These are phyloP conservation scores for Phytopythium delawarense DNA, from an alignment of 352 stramenopile genomes.

Conservation along the genomic window DNA sequence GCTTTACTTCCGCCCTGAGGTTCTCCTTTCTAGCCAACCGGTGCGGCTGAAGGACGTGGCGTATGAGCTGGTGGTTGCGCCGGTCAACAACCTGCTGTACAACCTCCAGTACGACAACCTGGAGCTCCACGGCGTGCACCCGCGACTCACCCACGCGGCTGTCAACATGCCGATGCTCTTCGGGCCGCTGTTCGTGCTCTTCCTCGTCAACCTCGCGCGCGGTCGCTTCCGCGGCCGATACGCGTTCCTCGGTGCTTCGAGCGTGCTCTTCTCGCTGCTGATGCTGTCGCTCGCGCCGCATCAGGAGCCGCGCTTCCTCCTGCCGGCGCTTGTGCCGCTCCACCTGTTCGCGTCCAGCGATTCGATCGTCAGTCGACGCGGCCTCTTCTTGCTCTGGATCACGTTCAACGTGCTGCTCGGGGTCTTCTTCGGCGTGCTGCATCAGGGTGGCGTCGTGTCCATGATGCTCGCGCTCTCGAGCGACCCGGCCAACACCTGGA, in stretches of 20 bases:
- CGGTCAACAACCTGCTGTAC: conserved; percentile 90
- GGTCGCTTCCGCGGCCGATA: conserved; percentile 10
- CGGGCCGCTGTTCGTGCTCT: conserved; percentile 73
- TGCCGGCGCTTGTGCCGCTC: conserved; percentile 85
- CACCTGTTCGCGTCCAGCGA: conserved; percentile 41
- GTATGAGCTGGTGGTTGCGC: conserved; percentile 43
- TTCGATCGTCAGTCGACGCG: neutral
- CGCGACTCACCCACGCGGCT: conserved; percentile 75
- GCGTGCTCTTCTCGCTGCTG: conserved; percentile 64
- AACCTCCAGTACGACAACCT: conserved; percentile 91
- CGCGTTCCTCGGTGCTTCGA: conserved; percentile 24
- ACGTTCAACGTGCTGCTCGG: conserved; percentile 48
- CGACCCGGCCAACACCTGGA: conserved; percentile 6
- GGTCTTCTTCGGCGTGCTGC: conserved; percentile 64
- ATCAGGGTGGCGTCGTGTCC: conserved; percentile 67
- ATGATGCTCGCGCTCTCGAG: conserved; percentile 44
- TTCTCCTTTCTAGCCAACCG: conserved; percentile 1
- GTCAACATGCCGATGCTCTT: conserved; percentile 95
- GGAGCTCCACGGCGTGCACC: conserved; percentile 89
- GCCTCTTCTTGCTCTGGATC: conserved; percentile 34
- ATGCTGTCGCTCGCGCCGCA: conserved; percentile 91
- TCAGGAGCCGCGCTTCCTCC: conserved; percentile 91
- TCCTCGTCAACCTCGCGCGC: conserved; percentile 29
- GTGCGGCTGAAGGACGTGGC: conserved; percentile 10
- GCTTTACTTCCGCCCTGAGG: conserved; percentile 43